Base-by-base conservation (phyloP, 805 yeast genomes). In the Wickerhamiella bombiphila region DNA sequence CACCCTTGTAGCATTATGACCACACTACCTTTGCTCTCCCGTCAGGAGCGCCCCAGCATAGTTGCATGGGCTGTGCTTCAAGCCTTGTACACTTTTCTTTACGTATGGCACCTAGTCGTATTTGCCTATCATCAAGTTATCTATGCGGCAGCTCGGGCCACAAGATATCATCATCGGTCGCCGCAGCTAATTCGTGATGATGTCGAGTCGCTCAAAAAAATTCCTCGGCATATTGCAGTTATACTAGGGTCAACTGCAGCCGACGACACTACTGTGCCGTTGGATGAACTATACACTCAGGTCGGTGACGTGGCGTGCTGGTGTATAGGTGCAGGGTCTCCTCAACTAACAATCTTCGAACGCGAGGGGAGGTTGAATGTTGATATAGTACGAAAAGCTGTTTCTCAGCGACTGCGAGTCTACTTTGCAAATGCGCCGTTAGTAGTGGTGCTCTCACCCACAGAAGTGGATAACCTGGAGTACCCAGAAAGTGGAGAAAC, bases 181-280 rank as follows among this genome's bases (percentile, higher is more conserved):
- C 96, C 97, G 1, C 85, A 79, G 50, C 63, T 85, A 39, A 83
- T 88, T 45, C 73, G 93, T 46, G 76, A 77, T 43, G 97, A 88
- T 59, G 83, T 83, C 26, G 64, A 63, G 43, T 71, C 72, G 49
- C 61, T 88, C 39, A 54, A 67, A 31, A 91, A 91, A 57, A 68
- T 83, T 18, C 98, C 98, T 3, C 69, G 66, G 45, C 68, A 80
- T 35, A 51, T 91, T 17, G 78, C 93, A 6, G 74, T 80, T 16
- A 74, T 88, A n/a, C 59, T 30, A 9, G 26, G 26, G 13, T 91
- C 40, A 20, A 35, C 18, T 22, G 17, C 32, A 9, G 22, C 8
- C 3, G n/a, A n/a, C 13, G 75, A 72, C 47, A 57, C 78, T 31
- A 81, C 77, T 42, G 94, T 93, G 0, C 63, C 88, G 31, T 64